Conservation (phyloP, 306 rosid genomes). For the Cucumis melo region DNA sequence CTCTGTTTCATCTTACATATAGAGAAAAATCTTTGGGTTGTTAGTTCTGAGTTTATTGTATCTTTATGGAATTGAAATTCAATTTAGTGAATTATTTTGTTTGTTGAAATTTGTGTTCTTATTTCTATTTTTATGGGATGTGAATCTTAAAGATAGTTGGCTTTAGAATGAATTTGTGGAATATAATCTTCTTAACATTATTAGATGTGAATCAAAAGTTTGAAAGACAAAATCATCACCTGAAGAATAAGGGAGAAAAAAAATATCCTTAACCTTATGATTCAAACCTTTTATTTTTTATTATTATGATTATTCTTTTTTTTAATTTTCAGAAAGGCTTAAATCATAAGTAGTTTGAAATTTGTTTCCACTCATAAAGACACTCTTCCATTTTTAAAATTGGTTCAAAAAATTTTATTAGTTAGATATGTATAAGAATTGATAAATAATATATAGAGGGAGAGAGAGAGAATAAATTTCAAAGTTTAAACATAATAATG, state of each 20-base stretch:
- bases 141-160: neutral
- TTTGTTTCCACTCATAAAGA: no score
- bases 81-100: neutral
- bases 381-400: no score
- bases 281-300: neutral
- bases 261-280: neutral
- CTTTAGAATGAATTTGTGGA: neutral
- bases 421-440: no score
- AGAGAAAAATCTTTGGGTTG: neutral
- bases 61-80: neutral
- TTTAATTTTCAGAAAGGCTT: no score
- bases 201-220: neutral
- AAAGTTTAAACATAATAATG: no score
- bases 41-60: neutral
- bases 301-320: no score
- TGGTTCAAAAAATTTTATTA: no score
- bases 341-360: no score
- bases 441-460: no score
- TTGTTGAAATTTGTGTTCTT: neutral
- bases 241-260: no score
- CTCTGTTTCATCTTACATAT: neutral
- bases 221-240: neutral
- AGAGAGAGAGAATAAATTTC: no score
- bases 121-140: no score
- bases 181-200: neutral